Evolutionary conservation across 1,139 yeast genomes (phyloP), one percentile per base, ranked within the genome.

Genomic region (Meyerozyma elateridarum): DNA sequence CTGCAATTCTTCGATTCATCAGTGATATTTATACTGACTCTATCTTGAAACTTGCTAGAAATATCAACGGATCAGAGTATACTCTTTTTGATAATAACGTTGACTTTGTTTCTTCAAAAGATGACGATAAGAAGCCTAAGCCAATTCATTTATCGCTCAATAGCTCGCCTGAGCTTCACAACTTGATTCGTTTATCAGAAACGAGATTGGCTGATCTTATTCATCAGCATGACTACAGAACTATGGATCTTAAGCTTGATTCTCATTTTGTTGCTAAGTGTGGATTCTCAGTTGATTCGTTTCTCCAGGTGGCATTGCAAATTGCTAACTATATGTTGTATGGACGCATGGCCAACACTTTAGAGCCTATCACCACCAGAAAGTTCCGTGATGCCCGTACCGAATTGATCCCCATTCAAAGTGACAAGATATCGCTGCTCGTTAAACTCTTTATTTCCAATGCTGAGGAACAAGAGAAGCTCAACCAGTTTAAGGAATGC

Each of bases 21-120:
- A 74, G 85, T 45, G 93, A 83, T 48, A 76, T 79, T 21, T 83
- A 79, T 50, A 79, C 91, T 0, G 93, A 83, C 48, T 76, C 82
- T 28, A 77, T 82, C 14, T 59, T 83, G 38, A 73, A 85, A 51
- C 62, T 83, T 37, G 89, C 89, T 4, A 71, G 78, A 44, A 77
- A 77, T 44, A 79, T 79, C 45, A 80, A 81, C 52, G 85, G 84
- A 5, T 62, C 73, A n/a, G 82, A 78, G 43, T 80, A 79, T 46
- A 76, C 85, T 7, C 56, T 80, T 34, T 80, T 82, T 69, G 77
- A 67, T 36, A 61, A 41, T 14, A 45, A 44, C 27, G 51, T 64
- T 29, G 52, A 56, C 16, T 64, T 69, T 43, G 60, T 54, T 21
- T 57, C 60, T 40, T 64, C 73, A 6, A 50, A 60, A 21, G 56